These are phyloP conservation scores for Candida pseudoviswanathii DNA, from an alignment of 1,139 yeast species.

Conservation along the genomic window DNA sequence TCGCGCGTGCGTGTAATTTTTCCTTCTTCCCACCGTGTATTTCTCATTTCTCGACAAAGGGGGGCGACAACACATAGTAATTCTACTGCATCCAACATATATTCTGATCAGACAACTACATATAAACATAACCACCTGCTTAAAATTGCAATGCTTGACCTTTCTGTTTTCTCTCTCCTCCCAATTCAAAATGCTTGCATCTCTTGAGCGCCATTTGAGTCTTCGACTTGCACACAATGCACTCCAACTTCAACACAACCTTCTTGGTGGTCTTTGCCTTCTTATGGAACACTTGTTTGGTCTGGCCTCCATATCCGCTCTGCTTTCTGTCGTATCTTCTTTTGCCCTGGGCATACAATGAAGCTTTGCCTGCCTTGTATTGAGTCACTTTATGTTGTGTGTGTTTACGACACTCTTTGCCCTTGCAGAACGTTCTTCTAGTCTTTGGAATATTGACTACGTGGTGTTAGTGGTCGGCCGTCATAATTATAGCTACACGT, in stretches of 20 bases:
- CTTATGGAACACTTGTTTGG: slow-evolving; percentile 3
- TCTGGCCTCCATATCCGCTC: slow-evolving; percentile 1
- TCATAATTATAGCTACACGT: not conserved
- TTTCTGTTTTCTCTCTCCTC: slow-evolving; percentile 3
- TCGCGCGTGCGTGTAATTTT: not conserved
- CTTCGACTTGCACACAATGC: slow-evolving; percentile 2
- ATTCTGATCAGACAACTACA: not conserved
- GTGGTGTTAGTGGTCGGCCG: not conserved
- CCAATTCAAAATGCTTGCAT: slow-evolving; percentile 4
- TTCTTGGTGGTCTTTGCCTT: slow-evolving; percentile 3
- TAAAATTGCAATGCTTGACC: slow-evolving; percentile 97
- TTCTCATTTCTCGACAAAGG: too few species aligned
- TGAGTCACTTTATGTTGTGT: slow-evolving; percentile 2
- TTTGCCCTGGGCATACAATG: slow-evolving; percentile 3
- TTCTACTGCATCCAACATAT: not conserved
- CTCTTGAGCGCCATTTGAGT: not conserved
- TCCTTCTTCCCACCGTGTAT: not conserved
- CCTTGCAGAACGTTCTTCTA: slow-evolving; percentile 1
- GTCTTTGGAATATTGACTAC: slow-evolving; percentile 4
- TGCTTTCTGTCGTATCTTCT: slow-evolving; percentile 5
- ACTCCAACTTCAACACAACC: slow-evolving; percentile 2
- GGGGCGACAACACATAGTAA: too few species aligned
- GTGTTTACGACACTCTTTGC: slow-evolving; percentile 3
- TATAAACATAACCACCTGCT: slow-evolving; percentile 22
- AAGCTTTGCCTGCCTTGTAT: slow-evolving; percentile 2